Evolutionary conservation across 2,329 filamentous ascomycete species (phyloP), one percentile per base, ranked within the genome.

Genomic region (Phialophora macrospora): DNA sequence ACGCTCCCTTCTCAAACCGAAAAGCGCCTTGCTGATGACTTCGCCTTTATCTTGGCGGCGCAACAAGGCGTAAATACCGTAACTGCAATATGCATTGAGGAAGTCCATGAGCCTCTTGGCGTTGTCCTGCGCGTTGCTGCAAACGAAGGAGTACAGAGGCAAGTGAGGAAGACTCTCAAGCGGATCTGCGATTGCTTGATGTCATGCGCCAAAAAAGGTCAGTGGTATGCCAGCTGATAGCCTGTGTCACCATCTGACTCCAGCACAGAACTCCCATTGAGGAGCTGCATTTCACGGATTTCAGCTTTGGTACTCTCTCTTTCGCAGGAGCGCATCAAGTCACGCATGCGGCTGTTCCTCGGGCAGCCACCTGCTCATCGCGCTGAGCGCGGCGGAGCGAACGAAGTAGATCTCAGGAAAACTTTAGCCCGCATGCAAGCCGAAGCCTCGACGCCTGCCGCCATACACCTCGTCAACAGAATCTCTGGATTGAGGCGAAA

Each of bases 31-130:
- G 72, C 73, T 1, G 70, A 75, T 62, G 73, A 76, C 58, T 67
- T 76, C 63, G 74, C 75, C 17, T 74, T 73, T 56, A 62, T 77
- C 24, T 74, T 68, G 11, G 73, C 75, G 7, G 69, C 71, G 22
- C 67, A 74, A 55, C 67, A 74, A 67, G 73, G 70, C 1, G 71
- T 69, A 0, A 67, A 72, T 22, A 71, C 64, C 30, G 74, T 76
- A 1, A 70, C 74, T 32, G 75, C 75, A 1, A 71, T 73, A n/a
- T 73, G 74, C 34, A 63, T 77, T 8, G 74, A 76, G 61, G 72
- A 76, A 51, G 20, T 64, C 20, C 51, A 46, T 26, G 51, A 60
- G 7, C 59, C 55, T 17, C 11, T 17, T 9, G 46, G 62, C 12
- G 58, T 65, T 38, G 17, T 61, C 20, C 17, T 65, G 20, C 63